Base-by-base conservation (phyloP, 2,329 filamentous ascomycete genomes). In the Talaromyces sp. region DNA sequence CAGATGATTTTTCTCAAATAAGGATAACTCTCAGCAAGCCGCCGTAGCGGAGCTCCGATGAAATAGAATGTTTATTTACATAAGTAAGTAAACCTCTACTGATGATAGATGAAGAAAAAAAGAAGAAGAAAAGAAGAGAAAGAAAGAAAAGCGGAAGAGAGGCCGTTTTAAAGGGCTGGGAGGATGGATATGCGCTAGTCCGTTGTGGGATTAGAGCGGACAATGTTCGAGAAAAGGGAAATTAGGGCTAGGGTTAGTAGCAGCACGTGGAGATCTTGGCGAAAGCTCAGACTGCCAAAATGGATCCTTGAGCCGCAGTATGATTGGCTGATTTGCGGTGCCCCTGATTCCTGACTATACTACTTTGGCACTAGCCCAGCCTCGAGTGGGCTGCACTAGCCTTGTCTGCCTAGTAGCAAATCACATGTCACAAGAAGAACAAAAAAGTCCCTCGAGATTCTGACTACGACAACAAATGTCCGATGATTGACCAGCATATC, bases 21-120 rank as follows among this genome's bases (percentile, higher is more conserved):
- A 68, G 72, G 75, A 78, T 72, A 78, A 75, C 70, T 74, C 77
- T 79, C 74, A 79, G 77, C 73, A 72, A 75, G 75, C 77, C 75
- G 73, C 73, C 65, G 62, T 66, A 65, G 73, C 73, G 75, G 75
- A 77, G 75, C 76, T 75, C 70, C 74, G 70, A 69, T 74, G n/a
- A 67, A 64, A 54, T 51, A 58, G 41, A 59, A 52, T 52, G 45
- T 75, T 77, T 77, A 76, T 77, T 74, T 59, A 59, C 58, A 74
- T 73, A 69, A 52, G 70, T 75, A 63, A 65, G 75, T 77, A 78
- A 77, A 78, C 76, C 75, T 71, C 76, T 78, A 78, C 76, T 78
- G 76, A 78, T 78, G 75, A 77, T 78, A 69, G 65, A 69, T 69
- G 73, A 72, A 66, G 59, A 67, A 72, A 72, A 67, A 64, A 71